A percentile compares a stretch with the other conserved stretches of the same genome.
Evolutionary conservation across 1,139 yeast species (phyloP).

Genomic region (Protomyces arabidopsidicola): DNA sequence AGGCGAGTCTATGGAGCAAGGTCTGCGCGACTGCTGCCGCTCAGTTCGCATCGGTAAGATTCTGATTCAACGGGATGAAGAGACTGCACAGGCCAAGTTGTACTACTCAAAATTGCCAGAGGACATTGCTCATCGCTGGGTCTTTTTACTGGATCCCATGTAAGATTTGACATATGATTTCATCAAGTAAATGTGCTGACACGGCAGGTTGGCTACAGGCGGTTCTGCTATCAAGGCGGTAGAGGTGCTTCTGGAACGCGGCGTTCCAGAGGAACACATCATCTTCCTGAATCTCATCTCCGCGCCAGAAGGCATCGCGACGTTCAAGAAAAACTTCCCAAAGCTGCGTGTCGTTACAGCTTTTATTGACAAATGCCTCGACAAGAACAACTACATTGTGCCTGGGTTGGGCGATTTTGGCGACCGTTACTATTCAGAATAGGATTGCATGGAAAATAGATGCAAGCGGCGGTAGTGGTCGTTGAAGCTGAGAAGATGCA

Average conservation of each 20-base stretch:
- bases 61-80: constrained; percentile 94
- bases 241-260: constrained; percentile 77
- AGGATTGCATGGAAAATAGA: background rate
- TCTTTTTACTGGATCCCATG: constrained; percentile 90
- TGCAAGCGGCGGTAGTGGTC: background rate
- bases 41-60: constrained; percentile 95
- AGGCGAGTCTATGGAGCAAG: constrained; percentile 98
- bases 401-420: constrained; percentile 99
- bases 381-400: constrained; percentile 63
- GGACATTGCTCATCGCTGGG: constrained; percentile 82
- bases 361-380: constrained; percentile 78
- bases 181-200: background rate
- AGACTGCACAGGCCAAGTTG: constrained; percentile 54
- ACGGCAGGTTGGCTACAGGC: constrained; percentile 70
- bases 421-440: constrained; percentile 43
- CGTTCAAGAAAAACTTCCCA: constrained; percentile 75
- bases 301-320: constrained; percentile 85
- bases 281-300: constrained; percentile 85
- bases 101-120: constrained; percentile 91
- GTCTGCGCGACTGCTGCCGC: constrained; percentile 90
- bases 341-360: constrained; percentile 86
- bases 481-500: too few relatives aligned
- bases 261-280: constrained; percentile 81
- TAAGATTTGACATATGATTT: background rate
- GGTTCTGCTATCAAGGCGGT: constrained; percentile 98